Evolutionary conservation across 1,284 basidiomycete genomes (phyloP), one percentile per base, ranked within the genome.

Genomic region (Ceratobasidium papillatum): DNA sequence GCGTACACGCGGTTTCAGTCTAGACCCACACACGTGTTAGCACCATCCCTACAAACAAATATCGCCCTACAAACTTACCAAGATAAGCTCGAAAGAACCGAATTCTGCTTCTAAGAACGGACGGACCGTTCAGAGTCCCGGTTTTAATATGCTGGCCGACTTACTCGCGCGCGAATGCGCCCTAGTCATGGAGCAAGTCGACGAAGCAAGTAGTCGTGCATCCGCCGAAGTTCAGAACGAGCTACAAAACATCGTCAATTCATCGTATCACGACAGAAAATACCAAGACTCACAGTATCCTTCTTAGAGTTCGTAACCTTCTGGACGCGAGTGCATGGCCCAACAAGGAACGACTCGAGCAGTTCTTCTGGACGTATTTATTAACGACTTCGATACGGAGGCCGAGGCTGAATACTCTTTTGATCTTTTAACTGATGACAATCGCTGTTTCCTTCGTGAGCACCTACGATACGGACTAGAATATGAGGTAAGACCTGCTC

Each of bases 351-450:
- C 95, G 90, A 82, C 90, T 92, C 7, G 96, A 96, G 94, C 99
- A 99, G 88, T 98, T 87, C 86, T 98, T 96, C 84, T 83, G 86
- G 77, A 98, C 96, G 81, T 94, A 99, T 85, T 98, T 95, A 88
- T 98, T 98, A 77, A 99, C 96, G 75, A 99, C 92, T 85, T 96
- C 93, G 79, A 99, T 97, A 83, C 97, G 95, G 66, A 95, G 86
- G 87, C 97, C 95, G 75, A 95, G 96, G 90, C 98, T 98, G 85
- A 94, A 96, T 81, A 96, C 94, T 79, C 93, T 95, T 91, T 99
- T 99, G 88, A 99, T 98, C 90, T 99, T 99, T 91, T 99, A 97
- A 75, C 97, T 97, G 80, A 99, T 99, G 87, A 97, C 97, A 78
- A 93, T 94, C 86, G 99, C 91, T 93, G 76, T 43, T 49, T 12